Conservation (phyloP, 2,329 filamentous ascomycete genomes). For the Exophiala viscosa region DNA sequence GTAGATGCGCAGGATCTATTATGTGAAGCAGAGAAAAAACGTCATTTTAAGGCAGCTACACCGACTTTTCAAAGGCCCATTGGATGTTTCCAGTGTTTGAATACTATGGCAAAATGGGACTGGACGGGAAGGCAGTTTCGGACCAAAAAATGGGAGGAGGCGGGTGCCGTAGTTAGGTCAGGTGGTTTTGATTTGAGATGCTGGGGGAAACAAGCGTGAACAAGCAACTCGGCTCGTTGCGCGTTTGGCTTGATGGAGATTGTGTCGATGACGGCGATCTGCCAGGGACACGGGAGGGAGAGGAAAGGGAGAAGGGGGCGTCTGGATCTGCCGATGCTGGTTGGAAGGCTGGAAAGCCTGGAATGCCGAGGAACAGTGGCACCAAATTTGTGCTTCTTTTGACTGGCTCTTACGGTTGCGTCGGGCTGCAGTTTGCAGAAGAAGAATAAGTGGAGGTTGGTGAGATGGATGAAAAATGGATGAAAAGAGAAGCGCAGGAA, state of each 20-base stretch:
- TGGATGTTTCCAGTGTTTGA: slow-evolving; percentile 3
- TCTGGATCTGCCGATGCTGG: background rate
- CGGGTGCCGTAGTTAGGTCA: background rate
- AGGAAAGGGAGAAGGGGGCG: background rate
- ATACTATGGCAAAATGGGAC: background rate
- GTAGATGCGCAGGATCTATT: background rate
- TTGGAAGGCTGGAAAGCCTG: no score
- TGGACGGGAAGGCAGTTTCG: slow-evolving; percentile 1
- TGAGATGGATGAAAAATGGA: background rate
- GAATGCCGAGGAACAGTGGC: no score
- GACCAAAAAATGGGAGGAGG: slow-evolving; percentile 1
- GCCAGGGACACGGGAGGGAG: background rate
- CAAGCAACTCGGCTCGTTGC: background rate
- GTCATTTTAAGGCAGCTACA: slow-evolving; percentile 21
- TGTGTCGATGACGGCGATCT: background rate
- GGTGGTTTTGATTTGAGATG: background rate
- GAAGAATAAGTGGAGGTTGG: background rate
- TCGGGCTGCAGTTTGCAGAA: background rate
- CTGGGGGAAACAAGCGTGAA: background rate
- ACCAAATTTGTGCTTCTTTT: no score
- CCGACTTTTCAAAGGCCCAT: slow-evolving; percentile 4
- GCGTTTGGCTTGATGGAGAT: background rate
- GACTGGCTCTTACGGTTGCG: no score
- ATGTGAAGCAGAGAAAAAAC: slow-evolving; percentile 5
- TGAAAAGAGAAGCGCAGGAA: no score